These are phyloP conservation scores for Nannochloropsis gaditana DNA, from an alignment of 108 stramenopile species.

Conservation along the genomic window DNA sequence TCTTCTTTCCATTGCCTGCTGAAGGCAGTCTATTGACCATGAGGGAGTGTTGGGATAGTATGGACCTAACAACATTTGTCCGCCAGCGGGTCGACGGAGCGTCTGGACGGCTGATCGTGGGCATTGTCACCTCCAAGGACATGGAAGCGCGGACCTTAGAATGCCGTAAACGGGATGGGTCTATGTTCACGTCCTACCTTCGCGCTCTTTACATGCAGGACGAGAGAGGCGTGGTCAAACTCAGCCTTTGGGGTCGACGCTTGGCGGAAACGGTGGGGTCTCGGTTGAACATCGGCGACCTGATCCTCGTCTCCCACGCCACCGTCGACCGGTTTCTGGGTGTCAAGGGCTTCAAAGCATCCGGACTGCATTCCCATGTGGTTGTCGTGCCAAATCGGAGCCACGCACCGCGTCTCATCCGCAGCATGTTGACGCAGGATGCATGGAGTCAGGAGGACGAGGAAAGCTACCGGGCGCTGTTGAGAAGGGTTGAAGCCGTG, in stretches of 20 bases:
- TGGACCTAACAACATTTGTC: neutral
- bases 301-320: neutral
- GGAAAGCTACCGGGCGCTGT: neutral
- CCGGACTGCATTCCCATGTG: neutral
- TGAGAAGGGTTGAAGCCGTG: neutral
- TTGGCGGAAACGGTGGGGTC: neutral
- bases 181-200: neutral
- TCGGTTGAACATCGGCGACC: neutral
- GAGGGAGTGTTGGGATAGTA: too few relatives aligned
- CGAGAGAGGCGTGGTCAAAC: neutral
- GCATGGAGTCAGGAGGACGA: neutral
- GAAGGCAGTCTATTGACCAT: too few relatives aligned
- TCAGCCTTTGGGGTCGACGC: neutral
- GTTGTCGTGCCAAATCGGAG: neutral
- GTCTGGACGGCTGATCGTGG: neutral
- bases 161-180: neutral
- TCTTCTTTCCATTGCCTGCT: too few relatives aligned
- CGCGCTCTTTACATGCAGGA: neutral
- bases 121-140: neutral
- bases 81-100: neutral
- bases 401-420: neutral
- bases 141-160: neutral
- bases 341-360: neutral
- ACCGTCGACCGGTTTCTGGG: neutral
- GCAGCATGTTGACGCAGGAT: neutral